Percentiles rank a stretch among this genome's conserved stretches.
phyloP scores from a whole-genome alignment of 345 rosid species.

The Jatropha curcas region DNA sequence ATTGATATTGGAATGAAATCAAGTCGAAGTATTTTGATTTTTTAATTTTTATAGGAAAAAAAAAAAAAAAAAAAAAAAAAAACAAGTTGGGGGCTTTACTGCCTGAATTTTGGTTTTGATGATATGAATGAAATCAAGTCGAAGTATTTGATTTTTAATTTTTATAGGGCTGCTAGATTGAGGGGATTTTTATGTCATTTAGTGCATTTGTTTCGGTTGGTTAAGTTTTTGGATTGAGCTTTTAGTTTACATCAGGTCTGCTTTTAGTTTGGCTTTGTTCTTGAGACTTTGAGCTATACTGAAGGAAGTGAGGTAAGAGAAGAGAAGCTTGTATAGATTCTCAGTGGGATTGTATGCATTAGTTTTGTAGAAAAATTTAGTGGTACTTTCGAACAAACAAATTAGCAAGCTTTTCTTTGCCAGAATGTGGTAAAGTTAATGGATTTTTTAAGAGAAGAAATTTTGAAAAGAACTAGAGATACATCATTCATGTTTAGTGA shows the following conservation, averaged over 20 bases:
- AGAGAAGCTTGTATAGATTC: background rate
- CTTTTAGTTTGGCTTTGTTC: background rate
- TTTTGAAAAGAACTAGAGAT: no score
- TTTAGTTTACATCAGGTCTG: background rate
- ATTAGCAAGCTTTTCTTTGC: background rate
- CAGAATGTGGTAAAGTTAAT: background rate
- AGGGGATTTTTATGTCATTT: no score
- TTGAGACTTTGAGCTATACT: no score
- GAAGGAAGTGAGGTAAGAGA: background rate
- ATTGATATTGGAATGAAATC: background rate
- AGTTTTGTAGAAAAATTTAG: background rate
- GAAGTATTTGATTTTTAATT: background rate
- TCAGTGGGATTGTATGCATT: background rate
- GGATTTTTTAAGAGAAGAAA: no score
- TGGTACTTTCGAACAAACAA: no score
- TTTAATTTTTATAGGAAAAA: no score
- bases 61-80: no score
- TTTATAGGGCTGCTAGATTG: no score
- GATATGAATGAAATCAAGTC: background rate
- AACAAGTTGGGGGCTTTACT: background rate
- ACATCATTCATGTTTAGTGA: background rate
- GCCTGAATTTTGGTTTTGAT: background rate
- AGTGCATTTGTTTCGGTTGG: background rate
- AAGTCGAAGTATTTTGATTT: background rate
- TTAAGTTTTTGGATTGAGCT: background rate